Conservation (phyloP, 1,284 basidiomycete species). For the Cutaneotrichosporon sp. region DNA sequence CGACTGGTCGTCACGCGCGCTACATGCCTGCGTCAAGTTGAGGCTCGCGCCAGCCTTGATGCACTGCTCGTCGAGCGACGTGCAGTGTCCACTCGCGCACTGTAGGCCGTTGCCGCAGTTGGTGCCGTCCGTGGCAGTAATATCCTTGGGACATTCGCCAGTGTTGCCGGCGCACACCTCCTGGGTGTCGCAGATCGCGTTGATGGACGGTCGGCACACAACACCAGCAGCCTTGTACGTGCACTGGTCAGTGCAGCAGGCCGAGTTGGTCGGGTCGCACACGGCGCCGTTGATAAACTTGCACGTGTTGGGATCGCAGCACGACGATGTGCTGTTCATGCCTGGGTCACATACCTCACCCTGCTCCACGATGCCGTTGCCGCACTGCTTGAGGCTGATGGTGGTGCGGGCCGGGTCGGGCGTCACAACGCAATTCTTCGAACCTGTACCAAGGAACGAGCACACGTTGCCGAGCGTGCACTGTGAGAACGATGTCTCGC, state of each 20-base stretch:
- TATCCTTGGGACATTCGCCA: constrained; percentile 70
- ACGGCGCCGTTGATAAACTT: constrained; percentile 69
- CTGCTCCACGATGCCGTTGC: constrained; percentile 56
- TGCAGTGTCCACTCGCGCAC: constrained; percentile 81
- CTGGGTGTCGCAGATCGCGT: constrained; percentile 69
- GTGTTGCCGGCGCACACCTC: constrained; percentile 78
- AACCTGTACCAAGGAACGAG: neutral
- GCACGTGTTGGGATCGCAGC: constrained; percentile 65
- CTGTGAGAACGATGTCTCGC: constrained; percentile 69
- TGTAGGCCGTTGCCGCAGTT: constrained; percentile 68
- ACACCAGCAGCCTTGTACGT: constrained; percentile 62
- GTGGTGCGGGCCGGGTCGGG: constrained; percentile 24
- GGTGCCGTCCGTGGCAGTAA: constrained; percentile 66
- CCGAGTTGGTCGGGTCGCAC: constrained; percentile 75
- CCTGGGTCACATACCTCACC: constrained; percentile 90
- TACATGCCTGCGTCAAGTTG: constrained; percentile 67
- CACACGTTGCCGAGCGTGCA: constrained; percentile 87
- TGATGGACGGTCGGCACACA: constrained; percentile 70
- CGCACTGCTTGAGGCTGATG: constrained; percentile 51
- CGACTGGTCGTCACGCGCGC: constrained; percentile 62
- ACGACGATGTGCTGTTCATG: constrained; percentile 61
- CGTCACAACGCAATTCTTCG: constrained; percentile 12
- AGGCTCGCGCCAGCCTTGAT: constrained; percentile 68
- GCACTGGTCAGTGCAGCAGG: constrained; percentile 74
- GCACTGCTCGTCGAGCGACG: constrained; percentile 77